A percentile compares a stretch with the other conserved stretches of the same genome.
Evolutionary conservation across 2,329 filamentous ascomycete species (phyloP).

Genomic region (Fusarium sp.): DNA sequence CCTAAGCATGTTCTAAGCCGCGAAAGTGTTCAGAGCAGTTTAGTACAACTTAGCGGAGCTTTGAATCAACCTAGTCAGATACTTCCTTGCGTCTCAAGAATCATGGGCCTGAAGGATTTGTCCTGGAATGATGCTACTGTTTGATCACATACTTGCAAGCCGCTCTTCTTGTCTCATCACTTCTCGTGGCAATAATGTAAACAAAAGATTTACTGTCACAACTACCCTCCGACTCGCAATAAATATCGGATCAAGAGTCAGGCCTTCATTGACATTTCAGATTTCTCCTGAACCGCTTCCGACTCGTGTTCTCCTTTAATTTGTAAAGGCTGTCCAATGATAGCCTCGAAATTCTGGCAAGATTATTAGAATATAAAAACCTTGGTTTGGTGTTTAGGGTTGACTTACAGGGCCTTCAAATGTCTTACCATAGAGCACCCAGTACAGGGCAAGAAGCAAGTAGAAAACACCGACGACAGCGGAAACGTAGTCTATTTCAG

Average conservation of each 20-base stretch:
- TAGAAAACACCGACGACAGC: constrained; percentile 6
- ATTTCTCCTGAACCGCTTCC: neutral
- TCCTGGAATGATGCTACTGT: too few relatives aligned
- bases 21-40: rapidly evolving
- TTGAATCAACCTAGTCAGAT: neutral
- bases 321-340: neutral
- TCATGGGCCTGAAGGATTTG: too few relatives aligned
- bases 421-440: neutral
- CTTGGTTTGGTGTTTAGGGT: too few relatives aligned
- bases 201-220: rapidly evolving
- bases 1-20: neutral
- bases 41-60: neutral
- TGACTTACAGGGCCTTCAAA: constrained; percentile 13
- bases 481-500: neutral
- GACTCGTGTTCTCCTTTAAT: neutral
- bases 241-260: neutral
- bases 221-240: neutral
- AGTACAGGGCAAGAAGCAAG: neutral
- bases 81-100: neutral
- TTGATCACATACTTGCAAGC: neutral
- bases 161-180: rapidly evolving
- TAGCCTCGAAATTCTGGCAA: constrained; percentile 4
- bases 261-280: neutral
- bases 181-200: rapidly evolving
- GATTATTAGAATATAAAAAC: too few relatives aligned